phyloP scores from a whole-genome alignment of 73 alveolate species.

The Tetrahymena elliotti region DNA sequence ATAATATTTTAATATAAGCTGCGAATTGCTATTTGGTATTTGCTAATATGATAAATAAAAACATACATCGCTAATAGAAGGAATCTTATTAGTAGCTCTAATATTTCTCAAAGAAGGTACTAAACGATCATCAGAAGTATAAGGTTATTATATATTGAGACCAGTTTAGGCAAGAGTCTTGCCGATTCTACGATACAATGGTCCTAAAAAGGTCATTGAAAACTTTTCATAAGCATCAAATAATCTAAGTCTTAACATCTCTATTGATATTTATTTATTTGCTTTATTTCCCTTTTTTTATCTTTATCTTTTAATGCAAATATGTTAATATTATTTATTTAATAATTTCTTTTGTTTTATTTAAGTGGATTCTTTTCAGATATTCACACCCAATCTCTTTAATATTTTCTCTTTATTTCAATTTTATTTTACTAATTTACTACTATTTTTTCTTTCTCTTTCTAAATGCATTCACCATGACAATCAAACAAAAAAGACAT shows the following conservation, averaged over 20 bases:
- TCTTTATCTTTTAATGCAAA: neutral
- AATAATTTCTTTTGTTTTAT: neutral
- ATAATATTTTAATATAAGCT: neutral
- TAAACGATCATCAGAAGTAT: slow-evolving; percentile 39
- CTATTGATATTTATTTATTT: neutral
- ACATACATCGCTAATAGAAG: slow-evolving; percentile 9
- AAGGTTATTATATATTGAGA: slow-evolving; percentile 4
- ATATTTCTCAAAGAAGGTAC: slow-evolving; percentile 29
- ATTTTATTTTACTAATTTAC: neutral
- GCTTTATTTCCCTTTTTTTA: neutral
- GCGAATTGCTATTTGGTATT: neutral
- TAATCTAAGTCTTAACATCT: neutral
- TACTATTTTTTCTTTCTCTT: neutral
- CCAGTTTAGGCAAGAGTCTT: slow-evolving; percentile 1
- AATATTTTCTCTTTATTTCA: neutral
- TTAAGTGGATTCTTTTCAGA: neutral
- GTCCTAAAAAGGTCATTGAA: slow-evolving; percentile 9
- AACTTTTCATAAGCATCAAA: neutral
- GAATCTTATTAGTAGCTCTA: slow-evolving; percentile 7
- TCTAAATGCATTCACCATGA: neutral
- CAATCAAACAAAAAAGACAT: too few relatives aligned
- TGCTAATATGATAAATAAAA: neutral
- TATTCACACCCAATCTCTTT: neutral
- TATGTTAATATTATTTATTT: neutral
- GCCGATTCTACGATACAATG: slow-evolving; percentile 37